Base-by-base conservation (phyloP, 331 rosid genomes). In the Telfairia occidentalis region DNA sequence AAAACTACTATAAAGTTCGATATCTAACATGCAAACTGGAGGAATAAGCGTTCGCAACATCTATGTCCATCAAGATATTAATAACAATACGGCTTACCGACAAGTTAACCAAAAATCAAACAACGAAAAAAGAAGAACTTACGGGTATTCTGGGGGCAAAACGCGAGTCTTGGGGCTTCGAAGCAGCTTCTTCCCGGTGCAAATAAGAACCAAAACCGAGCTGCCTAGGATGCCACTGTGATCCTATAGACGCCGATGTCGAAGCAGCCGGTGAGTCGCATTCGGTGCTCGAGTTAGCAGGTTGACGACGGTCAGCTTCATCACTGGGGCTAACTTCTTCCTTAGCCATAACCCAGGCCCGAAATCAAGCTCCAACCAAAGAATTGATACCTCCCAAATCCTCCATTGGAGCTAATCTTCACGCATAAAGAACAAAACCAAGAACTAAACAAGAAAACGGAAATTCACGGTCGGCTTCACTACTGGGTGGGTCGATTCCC, bases 91-190 rank as follows among this genome's bases (percentile, higher is more conserved):
- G 1, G 48, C 35, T 63, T 3, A n/a, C 46, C 49, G 4, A 74
- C 53, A 53, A 74, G 26, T 40, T 21, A 24, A 74, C 53, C 70
- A 28, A 40, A 75, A 55, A 16, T 38, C 15, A 26, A 5, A 73
- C 16, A 48, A 73, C 35, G 15, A 57, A 73, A 46, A 45, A 18
- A 35, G 7, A 28, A 80, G 90, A 32, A 78, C 97, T 88, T 76
- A 95, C 99, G 2, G 99, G 90, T 80, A 82, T 91, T 79, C 91
- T 84, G 74, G 85, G 91, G 65, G 79, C 76, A 23, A 86, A 89
- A 52, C 92, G 87, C 79, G 85, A 84, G 45, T 84, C 43, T 63
- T 55, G 89, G 35, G 82, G 79, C 78, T 86, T 88, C 29, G 71
- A 79, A 80, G 87, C 81, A 60, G 80, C 75, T 28, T 76, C 83